Percentiles rank a stretch among this genome's conserved stretches.
phyloP scores from a whole-genome alignment of 2,329 filamentous ascomycete genomes.

The Xylaria sp. region DNA sequence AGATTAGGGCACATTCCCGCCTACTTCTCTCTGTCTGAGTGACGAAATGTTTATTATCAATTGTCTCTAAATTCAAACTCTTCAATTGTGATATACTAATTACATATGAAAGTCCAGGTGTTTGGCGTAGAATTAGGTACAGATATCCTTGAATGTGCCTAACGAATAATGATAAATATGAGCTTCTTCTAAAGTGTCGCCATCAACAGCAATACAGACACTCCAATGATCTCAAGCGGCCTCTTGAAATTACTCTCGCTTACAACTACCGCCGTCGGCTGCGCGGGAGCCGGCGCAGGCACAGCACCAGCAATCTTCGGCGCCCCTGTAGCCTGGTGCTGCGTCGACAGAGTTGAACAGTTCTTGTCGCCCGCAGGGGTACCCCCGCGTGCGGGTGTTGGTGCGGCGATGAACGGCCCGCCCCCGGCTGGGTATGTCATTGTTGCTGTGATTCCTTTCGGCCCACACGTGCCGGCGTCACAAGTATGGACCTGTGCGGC shows the following conservation, averaged over 20 bases:
- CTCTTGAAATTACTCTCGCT: background rate
- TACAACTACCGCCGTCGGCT: slow-evolving; percentile 13
- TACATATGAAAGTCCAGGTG: too few species aligned
- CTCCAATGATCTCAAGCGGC: slow-evolving; percentile 6
- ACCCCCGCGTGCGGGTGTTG: background rate
- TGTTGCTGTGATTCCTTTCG: slow-evolving; percentile 28
- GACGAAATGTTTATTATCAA: background rate
- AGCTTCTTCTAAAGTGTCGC: slow-evolving; percentile 5
- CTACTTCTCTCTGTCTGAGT: background rate
- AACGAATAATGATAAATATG: background rate
- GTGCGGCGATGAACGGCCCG: slow-evolving; percentile 12
- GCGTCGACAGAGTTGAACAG: slow-evolving; percentile 15
- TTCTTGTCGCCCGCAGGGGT: background rate
- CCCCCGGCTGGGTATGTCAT: slow-evolving; percentile 36
- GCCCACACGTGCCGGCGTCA: slow-evolving; percentile 22
- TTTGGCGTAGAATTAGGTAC: background rate
- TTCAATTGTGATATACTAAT: background rate
- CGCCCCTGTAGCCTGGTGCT: background rate
- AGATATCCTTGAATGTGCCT: background rate
- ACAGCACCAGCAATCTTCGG: background rate
- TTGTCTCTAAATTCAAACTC: background rate
- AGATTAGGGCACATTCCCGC: background rate
- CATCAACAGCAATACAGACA: slow-evolving; percentile 17
- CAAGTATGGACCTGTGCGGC: slow-evolving; percentile 39
- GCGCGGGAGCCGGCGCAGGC: background rate